Conservation (phyloP, 108 stramenopile genomes). For the Stephanodiscus minutulus region DNA sequence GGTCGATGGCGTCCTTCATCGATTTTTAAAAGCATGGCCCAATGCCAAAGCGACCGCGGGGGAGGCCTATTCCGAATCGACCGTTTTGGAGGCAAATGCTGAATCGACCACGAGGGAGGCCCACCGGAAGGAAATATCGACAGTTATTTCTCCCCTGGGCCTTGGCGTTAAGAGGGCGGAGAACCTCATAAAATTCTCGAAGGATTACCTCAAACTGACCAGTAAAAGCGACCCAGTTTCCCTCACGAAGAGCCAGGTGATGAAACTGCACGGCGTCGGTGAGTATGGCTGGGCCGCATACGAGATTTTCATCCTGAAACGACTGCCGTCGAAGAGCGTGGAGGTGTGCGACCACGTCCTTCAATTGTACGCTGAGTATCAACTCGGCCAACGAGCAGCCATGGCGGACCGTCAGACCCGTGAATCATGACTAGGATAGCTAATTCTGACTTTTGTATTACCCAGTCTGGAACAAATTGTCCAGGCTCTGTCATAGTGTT, state of each 20-base stretch:
- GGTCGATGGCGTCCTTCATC: constrained; percentile 53
- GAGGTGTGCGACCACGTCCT: constrained; percentile 46
- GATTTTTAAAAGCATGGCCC: constrained; percentile 62
- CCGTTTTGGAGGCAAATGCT: too few species aligned
- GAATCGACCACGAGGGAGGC: constrained; percentile 17
- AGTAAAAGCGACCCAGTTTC: constrained; percentile 19
- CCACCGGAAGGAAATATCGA: constrained; percentile 29
- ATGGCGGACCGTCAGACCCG: too few species aligned
- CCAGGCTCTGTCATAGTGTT: too few species aligned
- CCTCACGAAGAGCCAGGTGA: constrained; percentile 46
- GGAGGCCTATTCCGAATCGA: too few species aligned
- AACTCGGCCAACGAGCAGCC: constrained; percentile 12
- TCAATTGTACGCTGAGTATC: constrained; percentile 40
- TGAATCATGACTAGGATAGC: too few species aligned
- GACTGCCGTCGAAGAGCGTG: constrained; percentile 14
- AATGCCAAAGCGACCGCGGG: constrained; percentile 30
- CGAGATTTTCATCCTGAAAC: constrained; percentile 51
- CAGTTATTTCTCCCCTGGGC: constrained; percentile 46
- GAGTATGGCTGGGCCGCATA: constrained; percentile 60
- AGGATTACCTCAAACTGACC: constrained; percentile 48
- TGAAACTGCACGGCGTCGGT: constrained; percentile 53
- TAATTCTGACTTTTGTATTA: too few species aligned
- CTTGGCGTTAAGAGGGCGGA: constrained; percentile 40
- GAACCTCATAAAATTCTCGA: constrained; percentile 54
- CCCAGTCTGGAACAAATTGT: too few species aligned